phyloP scores from a whole-genome alignment of 2,329 filamentous ascomycete species.

The Madurella fahalii region DNA sequence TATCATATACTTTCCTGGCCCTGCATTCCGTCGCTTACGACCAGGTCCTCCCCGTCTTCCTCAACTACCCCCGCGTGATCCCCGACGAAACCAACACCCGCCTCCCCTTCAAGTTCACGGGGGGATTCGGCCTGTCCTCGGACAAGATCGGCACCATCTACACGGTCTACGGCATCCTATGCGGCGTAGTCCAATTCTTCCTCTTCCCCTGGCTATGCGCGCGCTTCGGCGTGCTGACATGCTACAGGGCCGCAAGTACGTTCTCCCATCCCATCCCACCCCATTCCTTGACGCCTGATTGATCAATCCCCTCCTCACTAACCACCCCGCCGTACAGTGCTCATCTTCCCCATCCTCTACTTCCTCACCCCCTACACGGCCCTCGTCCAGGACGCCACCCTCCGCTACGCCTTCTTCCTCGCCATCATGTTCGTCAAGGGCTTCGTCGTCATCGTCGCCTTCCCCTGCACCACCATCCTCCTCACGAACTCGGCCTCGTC shows the following conservation, averaged over 20 bases:
- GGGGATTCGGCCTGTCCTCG: conserved; percentile 72
- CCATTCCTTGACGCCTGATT: background rate
- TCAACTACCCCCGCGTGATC: conserved; percentile 66
- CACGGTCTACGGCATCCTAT: conserved; percentile 73
- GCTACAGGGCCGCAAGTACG: conserved; percentile 61
- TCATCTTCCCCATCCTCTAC: conserved; percentile 72
- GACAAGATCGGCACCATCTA: conserved; percentile 80
- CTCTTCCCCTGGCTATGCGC: conserved; percentile 74
- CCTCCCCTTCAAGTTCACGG: conserved; percentile 75
- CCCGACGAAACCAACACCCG: conserved; percentile 52
- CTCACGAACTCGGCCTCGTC: conserved; percentile 81
- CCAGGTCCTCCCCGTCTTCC: conserved; percentile 81
- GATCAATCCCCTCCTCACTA: background rate
- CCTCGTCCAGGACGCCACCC: conserved; percentile 46
- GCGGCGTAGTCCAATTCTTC: conserved; percentile 80
- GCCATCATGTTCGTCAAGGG: conserved; percentile 69
- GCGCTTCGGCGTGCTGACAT: conserved; percentile 68
- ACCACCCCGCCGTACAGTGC: conserved; percentile 34
- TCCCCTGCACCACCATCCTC: conserved; percentile 85
- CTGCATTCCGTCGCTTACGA: conserved; percentile 82
- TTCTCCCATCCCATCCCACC: conserved; percentile 4
- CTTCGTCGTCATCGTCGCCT: conserved; percentile 73
- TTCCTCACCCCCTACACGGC: conserved; percentile 77
- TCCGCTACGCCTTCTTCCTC: conserved; percentile 61
- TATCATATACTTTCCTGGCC: conserved; percentile 75